These are phyloP conservation scores for Sporormia fimetaria DNA, from an alignment of 495 filamentous ascomycete species.

Conservation along the genomic window DNA sequence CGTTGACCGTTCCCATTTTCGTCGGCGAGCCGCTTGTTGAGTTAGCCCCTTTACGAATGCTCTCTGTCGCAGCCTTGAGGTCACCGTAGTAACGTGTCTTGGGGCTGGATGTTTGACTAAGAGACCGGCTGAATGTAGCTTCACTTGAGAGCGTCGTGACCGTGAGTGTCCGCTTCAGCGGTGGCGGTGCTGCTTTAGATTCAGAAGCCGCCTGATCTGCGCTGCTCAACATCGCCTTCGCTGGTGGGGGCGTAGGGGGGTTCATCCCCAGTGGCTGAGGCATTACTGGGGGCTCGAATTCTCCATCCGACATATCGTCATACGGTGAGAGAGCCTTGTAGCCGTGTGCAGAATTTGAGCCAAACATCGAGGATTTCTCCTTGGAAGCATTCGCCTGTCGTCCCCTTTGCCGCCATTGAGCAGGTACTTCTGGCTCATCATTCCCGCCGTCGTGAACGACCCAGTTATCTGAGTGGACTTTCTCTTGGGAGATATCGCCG, in stretches of 20 bases:
- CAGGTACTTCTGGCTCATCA: constrained; percentile 4
- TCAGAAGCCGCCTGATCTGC: no score
- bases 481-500: constrained; percentile 17
- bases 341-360: constrained; percentile 4
- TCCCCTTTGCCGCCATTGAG: neutral
- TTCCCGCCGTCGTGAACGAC: constrained; percentile 12
- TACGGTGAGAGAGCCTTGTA: constrained; percentile 13
- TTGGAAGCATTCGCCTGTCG: constrained; percentile 1
- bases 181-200: constrained; percentile 3
- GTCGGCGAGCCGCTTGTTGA: constrained; percentile 9
- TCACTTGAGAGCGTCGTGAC: constrained; percentile 15
- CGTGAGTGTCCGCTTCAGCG: constrained; percentile 11
- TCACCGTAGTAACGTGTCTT: constrained; percentile 35
- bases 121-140: constrained; percentile 16
- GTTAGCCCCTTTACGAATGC: constrained; percentile 18
- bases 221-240: no score
- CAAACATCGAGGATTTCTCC: constrained; percentile 4
- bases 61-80: constrained; percentile 30
- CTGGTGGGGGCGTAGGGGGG: constrained; percentile 25
- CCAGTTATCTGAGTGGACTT: constrained; percentile 23
- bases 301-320: constrained; percentile 19
- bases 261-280: constrained; percentile 29
- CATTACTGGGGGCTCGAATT: constrained; percentile 18
- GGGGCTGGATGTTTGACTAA: constrained; percentile 19
- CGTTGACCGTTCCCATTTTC: constrained; percentile 2